A percentile compares a stretch with the other conserved stretches of the same genome.
phyloP scores from a whole-genome alignment of 1,284 basidiomycete species.

The Ganoderma resinaceum region DNA sequence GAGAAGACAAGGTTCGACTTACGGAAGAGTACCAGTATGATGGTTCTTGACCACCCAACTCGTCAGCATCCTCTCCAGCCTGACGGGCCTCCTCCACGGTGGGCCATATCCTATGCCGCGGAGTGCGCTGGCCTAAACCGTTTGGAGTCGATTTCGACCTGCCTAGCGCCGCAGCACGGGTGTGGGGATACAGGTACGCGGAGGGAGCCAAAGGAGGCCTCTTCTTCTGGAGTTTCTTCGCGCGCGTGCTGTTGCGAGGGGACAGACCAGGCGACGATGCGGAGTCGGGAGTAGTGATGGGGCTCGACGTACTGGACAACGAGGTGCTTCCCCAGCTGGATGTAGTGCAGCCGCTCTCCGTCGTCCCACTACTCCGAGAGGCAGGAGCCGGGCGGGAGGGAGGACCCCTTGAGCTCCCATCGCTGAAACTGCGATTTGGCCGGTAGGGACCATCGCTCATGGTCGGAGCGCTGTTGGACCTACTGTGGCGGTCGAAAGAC shows the following conservation, averaged over 20 bases:
- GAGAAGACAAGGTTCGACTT: constrained; percentile 24
- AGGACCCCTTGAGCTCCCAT: constrained; percentile 14
- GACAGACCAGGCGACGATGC: constrained; percentile 25
- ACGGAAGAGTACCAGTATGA: constrained; percentile 27
- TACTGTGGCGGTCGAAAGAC: constrained; percentile 10
- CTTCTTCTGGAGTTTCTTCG: constrained; percentile 35
- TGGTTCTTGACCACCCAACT: constrained; percentile 18
- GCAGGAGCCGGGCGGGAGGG: constrained; percentile 20
- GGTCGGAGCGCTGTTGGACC: constrained; percentile 21
- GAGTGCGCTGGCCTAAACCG: constrained; percentile 24
- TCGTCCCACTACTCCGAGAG: constrained; percentile 24
- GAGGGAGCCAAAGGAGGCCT: constrained; percentile 30
- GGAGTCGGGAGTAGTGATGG: constrained; percentile 34
- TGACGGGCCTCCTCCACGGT: constrained; percentile 27
- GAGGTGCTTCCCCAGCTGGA: constrained; percentile 25
- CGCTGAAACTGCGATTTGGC: constrained; percentile 31
- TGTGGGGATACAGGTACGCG: constrained; percentile 25
- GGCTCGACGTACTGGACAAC: constrained; percentile 27
- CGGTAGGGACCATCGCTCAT: constrained; percentile 28
- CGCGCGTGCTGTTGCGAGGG: constrained; percentile 23
- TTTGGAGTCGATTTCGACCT: constrained; percentile 30
- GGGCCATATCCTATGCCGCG: constrained; percentile 26
- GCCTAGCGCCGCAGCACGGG: constrained; percentile 21
- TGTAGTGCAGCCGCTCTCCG: constrained; percentile 26
- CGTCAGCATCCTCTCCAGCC: constrained; percentile 23